Evolutionary conservation across 306 rosid species (phyloP), one percentile per base, ranked within the genome.

Genomic region (Cicer judaicum): DNA sequence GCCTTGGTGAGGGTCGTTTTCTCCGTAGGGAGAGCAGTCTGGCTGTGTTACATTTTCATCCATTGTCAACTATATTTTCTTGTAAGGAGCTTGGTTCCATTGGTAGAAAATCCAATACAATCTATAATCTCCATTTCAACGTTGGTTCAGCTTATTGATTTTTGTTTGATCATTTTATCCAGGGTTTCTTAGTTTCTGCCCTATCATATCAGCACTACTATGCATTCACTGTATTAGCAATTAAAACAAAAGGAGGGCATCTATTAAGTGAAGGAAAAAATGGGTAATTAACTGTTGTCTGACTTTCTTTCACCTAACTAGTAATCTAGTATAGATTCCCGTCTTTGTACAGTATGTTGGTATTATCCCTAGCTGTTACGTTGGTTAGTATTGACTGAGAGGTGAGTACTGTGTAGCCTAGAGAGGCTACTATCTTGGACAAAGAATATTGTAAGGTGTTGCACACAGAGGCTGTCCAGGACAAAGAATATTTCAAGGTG

Each of bases 211-310:
- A 53, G 73, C 75, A 66, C 41, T 76, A 68, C 64, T 29, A 34
- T 56, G 64, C 40, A 78, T 55, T 54, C 64, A 78, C 64, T 42
- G 73, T 13, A 49, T 56, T 19, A 48, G 44, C 73, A 75, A 65
- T 50, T 21, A 53, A 61, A 78, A 77, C 29, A 46, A 64, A 57
- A 63, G 67, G 42, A 13, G 46, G 44, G 19, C 52, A 34, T 56
- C 70, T 60, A 48, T 36, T 2, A 8, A 72, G 67, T 52, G 21
- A 57, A 65, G 53, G 53, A 67, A 29, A 79, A 70, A 34, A 49
- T 46, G 5, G 54, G 42, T 43, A 57, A 79, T 47, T 74, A 70
- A 43, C 68, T 12, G 21, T 3, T 12, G 15, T 8, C 24, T 11
- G 57, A 76, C 70, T 34, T 56, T 11, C 29, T 46, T 49, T 78